These are phyloP conservation scores for Hebeloma cylindrosporum DNA, from an alignment of 768 basidiomycete species.

Conservation along the genomic window DNA sequence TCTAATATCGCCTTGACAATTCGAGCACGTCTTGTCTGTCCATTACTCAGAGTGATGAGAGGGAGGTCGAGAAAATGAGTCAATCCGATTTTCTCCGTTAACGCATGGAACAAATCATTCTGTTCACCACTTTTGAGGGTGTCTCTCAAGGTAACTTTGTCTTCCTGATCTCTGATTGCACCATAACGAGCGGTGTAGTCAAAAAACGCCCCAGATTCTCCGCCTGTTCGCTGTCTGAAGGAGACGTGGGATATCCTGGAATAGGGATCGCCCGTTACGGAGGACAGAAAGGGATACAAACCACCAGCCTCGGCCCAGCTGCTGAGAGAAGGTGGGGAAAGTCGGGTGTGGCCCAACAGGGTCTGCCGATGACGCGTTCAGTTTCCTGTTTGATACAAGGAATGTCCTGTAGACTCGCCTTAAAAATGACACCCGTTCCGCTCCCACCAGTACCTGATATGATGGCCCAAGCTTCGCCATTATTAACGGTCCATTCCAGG, in stretches of 20 bases:
- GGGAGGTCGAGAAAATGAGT: conserved; percentile 75
- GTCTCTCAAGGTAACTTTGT: conserved; percentile 31
- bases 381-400: not conserved
- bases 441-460: conserved; percentile 54
- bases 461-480: conserved; percentile 75
- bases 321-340: conserved; percentile 57
- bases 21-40: conserved; percentile 85
- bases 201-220: conserved; percentile 72
- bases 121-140: conserved; percentile 12
- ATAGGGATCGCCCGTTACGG: conserved; percentile 45
- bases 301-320: conserved; percentile 43
- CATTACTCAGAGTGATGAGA: conserved; percentile 82
- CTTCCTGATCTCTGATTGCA: conserved; percentile 82
- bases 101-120: conserved; percentile 42
- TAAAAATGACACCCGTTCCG: conserved; percentile 61
- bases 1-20: conserved; percentile 75
- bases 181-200: conserved; percentile 95
- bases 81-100: conserved; percentile 61
- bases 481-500: conserved; percentile 58
- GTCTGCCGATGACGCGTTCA: conserved; percentile 39
- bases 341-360: conserved; percentile 68
- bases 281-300: conserved; percentile 72
- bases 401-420: conserved; percentile 45
- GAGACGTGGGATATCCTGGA: conserved; percentile 57
- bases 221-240: conserved; percentile 58